Conservation (phyloP, 192 early-diverging fungal species). For the Coemansia sp. region DNA sequence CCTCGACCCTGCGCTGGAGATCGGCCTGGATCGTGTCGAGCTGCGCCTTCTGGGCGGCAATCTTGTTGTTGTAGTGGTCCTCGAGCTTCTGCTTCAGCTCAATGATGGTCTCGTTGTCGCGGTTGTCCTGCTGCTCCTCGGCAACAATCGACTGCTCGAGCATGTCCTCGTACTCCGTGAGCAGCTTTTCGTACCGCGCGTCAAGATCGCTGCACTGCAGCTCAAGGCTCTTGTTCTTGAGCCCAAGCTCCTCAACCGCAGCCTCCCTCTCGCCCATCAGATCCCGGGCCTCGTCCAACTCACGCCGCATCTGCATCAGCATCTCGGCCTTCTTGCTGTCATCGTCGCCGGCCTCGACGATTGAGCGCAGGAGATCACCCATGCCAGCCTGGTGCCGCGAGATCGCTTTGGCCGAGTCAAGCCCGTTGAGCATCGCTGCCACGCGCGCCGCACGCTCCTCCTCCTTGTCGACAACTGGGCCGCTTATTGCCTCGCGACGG, state of each 20-base stretch:
- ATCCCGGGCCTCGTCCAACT: constrained; percentile 43
- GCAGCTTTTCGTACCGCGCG: constrained; percentile 44
- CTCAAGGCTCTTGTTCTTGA: constrained; percentile 18
- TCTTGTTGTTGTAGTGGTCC: constrained; percentile 76
- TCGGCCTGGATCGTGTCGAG: constrained; percentile 57
- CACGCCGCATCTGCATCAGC: constrained; percentile 45
- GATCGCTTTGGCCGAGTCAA: constrained; percentile 50
- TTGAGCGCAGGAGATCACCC: constrained; percentile 50
- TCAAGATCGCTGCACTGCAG: constrained; percentile 34
- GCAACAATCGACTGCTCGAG: constrained; percentile 55
- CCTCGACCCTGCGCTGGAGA: constrained; percentile 59
- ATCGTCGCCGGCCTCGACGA: constrained; percentile 54
- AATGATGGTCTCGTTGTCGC: constrained; percentile 69
- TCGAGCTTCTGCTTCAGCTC: constrained; percentile 86
- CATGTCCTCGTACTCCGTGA: constrained; percentile 57
- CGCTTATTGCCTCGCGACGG: constrained; percentile 28
- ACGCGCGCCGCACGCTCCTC: constrained; percentile 59
- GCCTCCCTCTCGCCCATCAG: constrained; percentile 20
- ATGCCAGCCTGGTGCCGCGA: constrained; percentile 56
- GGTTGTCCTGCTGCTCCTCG: constrained; percentile 50
- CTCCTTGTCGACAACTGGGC: constrained; percentile 46
- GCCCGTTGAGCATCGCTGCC: constrained; percentile 46
- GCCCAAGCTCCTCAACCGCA: constrained; percentile 22
- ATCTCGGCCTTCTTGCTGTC: constrained; percentile 48
- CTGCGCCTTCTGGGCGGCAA: constrained; percentile 68